Base-by-base conservation (phyloP, 2,329 filamentous ascomycete genomes). In the Nemania diffusa region DNA sequence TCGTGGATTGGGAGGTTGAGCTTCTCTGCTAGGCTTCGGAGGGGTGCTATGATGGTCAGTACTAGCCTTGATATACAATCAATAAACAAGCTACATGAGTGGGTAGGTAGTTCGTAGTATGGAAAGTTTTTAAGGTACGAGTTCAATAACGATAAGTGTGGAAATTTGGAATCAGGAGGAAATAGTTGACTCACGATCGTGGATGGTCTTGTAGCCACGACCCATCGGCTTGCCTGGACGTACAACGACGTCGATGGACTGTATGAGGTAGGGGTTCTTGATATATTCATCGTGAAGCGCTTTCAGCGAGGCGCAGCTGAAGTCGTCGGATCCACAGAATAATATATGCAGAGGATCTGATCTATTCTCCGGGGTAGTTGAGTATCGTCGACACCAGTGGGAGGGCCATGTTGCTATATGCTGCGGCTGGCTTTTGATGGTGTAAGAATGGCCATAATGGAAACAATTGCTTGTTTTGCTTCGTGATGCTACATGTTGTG, bases 281-380 rank as follows among this genome's bases (percentile, higher is more conserved):
- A 78, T 68, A 59, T 89, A 85, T 75, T 93, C 91, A 5, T 81
- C 75, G 73, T 91, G 79, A 37, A 99, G 81, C 5, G 92, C 91
- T 65, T 82, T 82, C 57, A 99, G 83, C 1, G 93, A 93, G 59
- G 86, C 87, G 74, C 91, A 91, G 81, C 95, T 97, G 80, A 98
- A 97, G 2, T 90, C 85, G 79, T 99, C 96, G 2, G 95, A 96
- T 69, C 96, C 96, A 80, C 94, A 98, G 81, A 97, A 99, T 3
- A 99, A 86, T 61, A 99, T 93, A 37, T 90, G 87, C 34, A 99
- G 84, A 2, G 93, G 92, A 4, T 88, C 84, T 0, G 84, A 82
- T 24, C 5, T 37, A 50, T 63, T 64, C 53, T 57, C 26, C 1
- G 52, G 27, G 3, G 5, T 9, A 0, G 65, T 44, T 7, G 50